Evolutionary conservation across 441 rosid genomes (phyloP).

Genomic region (Aquilaria agallochum): DNA sequence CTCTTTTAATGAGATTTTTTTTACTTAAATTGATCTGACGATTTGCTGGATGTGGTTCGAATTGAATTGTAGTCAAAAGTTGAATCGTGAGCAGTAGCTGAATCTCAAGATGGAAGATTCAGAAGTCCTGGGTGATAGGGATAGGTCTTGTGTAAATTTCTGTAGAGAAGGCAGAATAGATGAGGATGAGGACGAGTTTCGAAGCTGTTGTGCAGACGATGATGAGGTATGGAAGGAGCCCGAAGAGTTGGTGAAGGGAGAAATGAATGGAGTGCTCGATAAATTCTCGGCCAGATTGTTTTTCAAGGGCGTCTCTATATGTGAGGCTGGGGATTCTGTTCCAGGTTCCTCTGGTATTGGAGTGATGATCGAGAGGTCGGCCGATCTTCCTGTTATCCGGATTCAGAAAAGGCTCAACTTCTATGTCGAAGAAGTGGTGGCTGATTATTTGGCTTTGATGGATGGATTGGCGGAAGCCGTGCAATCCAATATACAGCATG

Average conservation of each 20-base stretch:
- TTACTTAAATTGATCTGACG: constrained; percentile 16
- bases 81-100: constrained; percentile 17
- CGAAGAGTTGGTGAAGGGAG: constrained; percentile 53
- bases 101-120: constrained; percentile 45
- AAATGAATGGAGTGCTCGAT: constrained; percentile 39
- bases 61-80: constrained; percentile 19
- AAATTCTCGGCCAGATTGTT: constrained; percentile 78
- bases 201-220: constrained; percentile 81
- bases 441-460: constrained; percentile 80
- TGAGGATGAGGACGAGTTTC: constrained; percentile 85
- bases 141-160: constrained; percentile 22
- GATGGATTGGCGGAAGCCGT: constrained; percentile 79
- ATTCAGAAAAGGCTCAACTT: constrained; percentile 91
- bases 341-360: constrained; percentile 83
- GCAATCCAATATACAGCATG: constrained; percentile 49
- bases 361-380: constrained; percentile 68
- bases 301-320: constrained; percentile 75
- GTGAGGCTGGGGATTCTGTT: constrained; percentile 45
- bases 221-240: constrained; percentile 80
- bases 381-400: constrained; percentile 47
- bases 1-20: constrained; percentile 13
- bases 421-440: constrained; percentile 76
- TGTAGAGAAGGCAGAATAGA: constrained; percentile 37
- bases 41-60: constrained; percentile 12
- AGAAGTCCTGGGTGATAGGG: constrained; percentile 25